phyloP scores from a whole-genome alignment of 2,329 filamentous ascomycete species.

The Fonsecaea nubica region DNA sequence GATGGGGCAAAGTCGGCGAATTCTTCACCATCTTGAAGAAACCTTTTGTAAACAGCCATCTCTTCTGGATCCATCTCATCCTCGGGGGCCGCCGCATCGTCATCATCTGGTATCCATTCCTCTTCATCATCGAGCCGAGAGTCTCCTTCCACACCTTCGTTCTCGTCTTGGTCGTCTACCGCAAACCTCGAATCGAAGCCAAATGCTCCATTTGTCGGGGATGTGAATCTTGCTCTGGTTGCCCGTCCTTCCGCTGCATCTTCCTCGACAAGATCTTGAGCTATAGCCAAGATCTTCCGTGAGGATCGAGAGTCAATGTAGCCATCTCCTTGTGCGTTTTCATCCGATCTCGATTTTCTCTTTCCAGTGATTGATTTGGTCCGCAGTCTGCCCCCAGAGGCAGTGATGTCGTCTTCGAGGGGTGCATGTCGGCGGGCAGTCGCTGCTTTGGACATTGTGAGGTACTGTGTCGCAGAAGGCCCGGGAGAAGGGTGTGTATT shows the following conservation, averaged over 20 bases:
- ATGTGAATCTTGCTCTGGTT: constrained; percentile 43
- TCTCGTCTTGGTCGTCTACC: constrained; percentile 55
- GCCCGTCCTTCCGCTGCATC: constrained; percentile 63
- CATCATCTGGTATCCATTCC: constrained; percentile 64
- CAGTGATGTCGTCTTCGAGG: constrained; percentile 83
- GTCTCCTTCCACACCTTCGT: constrained; percentile 49
- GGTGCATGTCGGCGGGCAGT: constrained; percentile 77
- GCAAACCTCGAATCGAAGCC: constrained; percentile 79
- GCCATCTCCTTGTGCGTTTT: constrained; percentile 64
- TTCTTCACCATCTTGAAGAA: constrained; percentile 72
- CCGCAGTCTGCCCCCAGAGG: constrained; percentile 70
- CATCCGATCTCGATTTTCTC: constrained; percentile 63
- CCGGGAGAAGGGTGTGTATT: too few species aligned
- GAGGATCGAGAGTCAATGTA: constrained; percentile 91
- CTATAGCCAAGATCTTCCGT: constrained; percentile 85
- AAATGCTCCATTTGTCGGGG: constrained; percentile 68
- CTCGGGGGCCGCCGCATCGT: constrained; percentile 63
- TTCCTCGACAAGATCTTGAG: constrained; percentile 85
- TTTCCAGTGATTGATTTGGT: constrained; percentile 76
- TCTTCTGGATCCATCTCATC: constrained; percentile 87
- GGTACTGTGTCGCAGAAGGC: neutral
- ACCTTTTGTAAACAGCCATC: constrained; percentile 87
- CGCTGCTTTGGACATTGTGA: constrained; percentile 35
- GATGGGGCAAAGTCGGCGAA: constrained; percentile 38
- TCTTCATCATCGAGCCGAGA: constrained; percentile 76